Evolutionary conservation across 371 early-diverging fungal species (phyloP).

Genomic region (Mortierella polycephala): DNA sequence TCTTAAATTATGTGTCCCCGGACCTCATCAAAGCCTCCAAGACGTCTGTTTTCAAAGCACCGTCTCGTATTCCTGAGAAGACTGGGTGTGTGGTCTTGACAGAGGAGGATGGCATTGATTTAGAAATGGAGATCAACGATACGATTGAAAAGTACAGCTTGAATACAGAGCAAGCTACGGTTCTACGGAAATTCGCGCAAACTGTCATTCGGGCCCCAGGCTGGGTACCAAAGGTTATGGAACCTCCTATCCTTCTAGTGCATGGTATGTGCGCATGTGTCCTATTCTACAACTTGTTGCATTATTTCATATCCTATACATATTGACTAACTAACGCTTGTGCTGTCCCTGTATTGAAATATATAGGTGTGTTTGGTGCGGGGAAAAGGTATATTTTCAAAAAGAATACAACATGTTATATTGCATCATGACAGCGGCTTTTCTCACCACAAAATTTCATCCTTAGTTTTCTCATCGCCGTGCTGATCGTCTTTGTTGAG

Average conservation of each 20-base stretch:
- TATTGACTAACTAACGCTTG: background rate
- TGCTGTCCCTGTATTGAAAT: background rate
- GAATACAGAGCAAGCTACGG: constrained; percentile 74
- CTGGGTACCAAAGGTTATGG: constrained; percentile 24
- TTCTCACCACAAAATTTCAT: background rate
- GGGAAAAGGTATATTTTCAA: constrained; percentile 73
- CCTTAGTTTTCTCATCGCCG: constrained; percentile 77
- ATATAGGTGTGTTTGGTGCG: constrained; percentile 77
- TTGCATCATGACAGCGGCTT: background rate
- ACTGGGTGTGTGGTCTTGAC: constrained; percentile 54
- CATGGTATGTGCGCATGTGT: constrained; percentile 57
- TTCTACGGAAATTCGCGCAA: constrained; percentile 66
- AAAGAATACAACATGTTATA: background rate
- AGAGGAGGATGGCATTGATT: constrained; percentile 58
- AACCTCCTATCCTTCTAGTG: constrained; percentile 59
- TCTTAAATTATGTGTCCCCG: constrained; percentile 54
- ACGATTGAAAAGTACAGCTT: constrained; percentile 58
- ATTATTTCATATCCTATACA: background rate
- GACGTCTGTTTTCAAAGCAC: constrained; percentile 27
- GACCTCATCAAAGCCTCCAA: constrained; percentile 24
- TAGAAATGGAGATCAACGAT: constrained; percentile 56
- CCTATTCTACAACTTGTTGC: background rate
- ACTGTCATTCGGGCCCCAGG: constrained; percentile 63
- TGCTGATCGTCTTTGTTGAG: constrained; percentile 80
- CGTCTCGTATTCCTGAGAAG: constrained; percentile 33